Evolutionary conservation across 1,284 basidiomycete genomes (phyloP).

Genomic region (Paramarasmius palmivorus): DNA sequence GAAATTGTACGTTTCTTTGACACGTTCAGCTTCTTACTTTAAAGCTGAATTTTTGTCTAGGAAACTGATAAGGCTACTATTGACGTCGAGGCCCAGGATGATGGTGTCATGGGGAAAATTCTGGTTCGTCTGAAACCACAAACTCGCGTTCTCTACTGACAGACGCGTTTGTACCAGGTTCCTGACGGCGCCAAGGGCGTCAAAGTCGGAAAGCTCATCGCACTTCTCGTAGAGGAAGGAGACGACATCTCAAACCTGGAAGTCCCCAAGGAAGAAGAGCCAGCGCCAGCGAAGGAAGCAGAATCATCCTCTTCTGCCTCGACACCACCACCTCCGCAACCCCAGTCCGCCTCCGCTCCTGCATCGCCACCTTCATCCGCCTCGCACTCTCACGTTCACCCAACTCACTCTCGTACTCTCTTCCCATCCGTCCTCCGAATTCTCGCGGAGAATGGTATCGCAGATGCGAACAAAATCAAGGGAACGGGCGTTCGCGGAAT

Average conservation of each 20-base stretch:
- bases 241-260: conserved; percentile 91
- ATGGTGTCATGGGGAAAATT: conserved; percentile 93
- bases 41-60: conserved; percentile 40
- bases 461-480: conserved; percentile 58
- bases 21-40: conserved; percentile 4
- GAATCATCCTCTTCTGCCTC: conserved; percentile 21
- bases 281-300: conserved; percentile 24
- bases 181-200: conserved; percentile 85
- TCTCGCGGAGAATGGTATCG: conserved; percentile 58
- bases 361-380: conserved; percentile 26
- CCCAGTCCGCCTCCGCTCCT: conserved; percentile 25
- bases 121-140: conserved; percentile 51
- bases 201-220: conserved; percentile 86
- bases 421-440: conserved; percentile 81
- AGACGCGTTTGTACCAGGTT: conserved; percentile 43
- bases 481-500: conserved; percentile 86
- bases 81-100: conserved; percentile 98
- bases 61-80: conserved; percentile 99
- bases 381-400: conserved; percentile 32
- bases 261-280: conserved; percentile 58
- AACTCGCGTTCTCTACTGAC: neutral
- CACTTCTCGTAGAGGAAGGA: conserved; percentile 94
- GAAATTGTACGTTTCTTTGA: conserved; percentile 76
- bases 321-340: conserved; percentile 27
- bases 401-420: conserved; percentile 60